Evolutionary conservation across 1,284 basidiomycete species (phyloP).

Genomic region (Volvariella surrecta): DNA sequence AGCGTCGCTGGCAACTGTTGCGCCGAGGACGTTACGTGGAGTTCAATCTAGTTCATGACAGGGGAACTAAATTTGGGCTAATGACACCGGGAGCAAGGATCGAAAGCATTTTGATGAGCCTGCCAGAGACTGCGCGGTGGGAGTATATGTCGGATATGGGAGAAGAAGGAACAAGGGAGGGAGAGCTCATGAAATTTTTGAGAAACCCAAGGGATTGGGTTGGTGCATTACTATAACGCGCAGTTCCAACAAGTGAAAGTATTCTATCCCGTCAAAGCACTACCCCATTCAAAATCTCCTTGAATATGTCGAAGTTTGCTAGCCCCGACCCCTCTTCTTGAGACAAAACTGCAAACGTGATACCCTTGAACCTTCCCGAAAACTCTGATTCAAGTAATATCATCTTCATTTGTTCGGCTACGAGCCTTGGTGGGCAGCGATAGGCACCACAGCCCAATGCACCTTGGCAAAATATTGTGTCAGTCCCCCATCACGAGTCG

Average conservation of each 20-base stretch:
- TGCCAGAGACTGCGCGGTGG: slow-evolving; percentile 89
- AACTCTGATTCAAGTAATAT: slow-evolving; percentile 35
- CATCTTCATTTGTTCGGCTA: slow-evolving; percentile 33
- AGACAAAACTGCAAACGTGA: slow-evolving; percentile 33
- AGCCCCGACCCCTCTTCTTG: neutral
- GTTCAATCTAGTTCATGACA: slow-evolving; percentile 89
- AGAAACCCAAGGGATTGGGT: slow-evolving; percentile 68
- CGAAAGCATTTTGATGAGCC: slow-evolving; percentile 89
- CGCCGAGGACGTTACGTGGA: slow-evolving; percentile 89
- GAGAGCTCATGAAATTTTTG: slow-evolving; percentile 60
- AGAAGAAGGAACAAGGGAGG: slow-evolving; percentile 63
- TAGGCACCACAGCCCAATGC: slow-evolving; percentile 41
- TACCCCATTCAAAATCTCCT: neutral
- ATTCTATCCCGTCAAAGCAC: too few species aligned
- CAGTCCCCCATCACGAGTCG: neutral
- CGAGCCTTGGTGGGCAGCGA: slow-evolving; percentile 28
- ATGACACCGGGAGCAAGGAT: slow-evolving; percentile 87
- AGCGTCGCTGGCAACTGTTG: slow-evolving; percentile 85
- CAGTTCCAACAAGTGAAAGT: too few species aligned
- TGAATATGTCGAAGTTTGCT: neutral
- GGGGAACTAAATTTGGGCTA: slow-evolving; percentile 83
- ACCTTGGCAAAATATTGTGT: slow-evolving; percentile 17
- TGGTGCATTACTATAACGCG: too few species aligned
- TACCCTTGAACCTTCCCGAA: slow-evolving; percentile 30
- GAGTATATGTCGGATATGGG: slow-evolving; percentile 88